A percentile compares a stretch with the other conserved stretches of the same genome.
Evolutionary conservation across 2,329 filamentous ascomycete genomes (phyloP).

Genomic region (Ceratocystis diversiconidia): DNA sequence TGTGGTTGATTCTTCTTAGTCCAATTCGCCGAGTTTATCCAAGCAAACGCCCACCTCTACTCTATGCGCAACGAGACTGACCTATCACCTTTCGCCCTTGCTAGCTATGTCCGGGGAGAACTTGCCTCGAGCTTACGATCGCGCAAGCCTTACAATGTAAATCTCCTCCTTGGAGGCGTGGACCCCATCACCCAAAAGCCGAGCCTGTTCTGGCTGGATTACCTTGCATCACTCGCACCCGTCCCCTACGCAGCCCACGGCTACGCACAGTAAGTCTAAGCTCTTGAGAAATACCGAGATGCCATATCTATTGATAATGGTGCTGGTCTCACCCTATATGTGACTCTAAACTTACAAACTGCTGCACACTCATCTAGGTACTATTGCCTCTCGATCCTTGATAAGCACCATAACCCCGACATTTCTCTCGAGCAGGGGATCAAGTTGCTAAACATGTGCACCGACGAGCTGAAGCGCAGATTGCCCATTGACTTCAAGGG

Average conservation of each 20-base stretch:
- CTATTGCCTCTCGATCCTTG: conserved; percentile 93
- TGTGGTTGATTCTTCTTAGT: conserved; percentile 38
- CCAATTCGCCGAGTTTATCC: conserved; percentile 98
- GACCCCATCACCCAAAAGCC: conserved; percentile 87
- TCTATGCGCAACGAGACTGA: conserved; percentile 95
- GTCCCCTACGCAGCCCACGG: conserved; percentile 94
- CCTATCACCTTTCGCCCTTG: conserved; percentile 74
- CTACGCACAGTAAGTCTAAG: conserved; percentile 68
- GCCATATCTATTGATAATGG: no score
- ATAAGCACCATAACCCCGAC: conserved; percentile 96
- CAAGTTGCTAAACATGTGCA: conserved; percentile 88
- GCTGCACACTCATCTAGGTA: conserved; percentile 41
- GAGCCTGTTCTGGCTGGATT: conserved; percentile 92
- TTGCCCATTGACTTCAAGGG: conserved; percentile 99
- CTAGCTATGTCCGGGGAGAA: conserved; percentile 87
- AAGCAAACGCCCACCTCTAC: conserved; percentile 96
- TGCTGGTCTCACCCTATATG: no score
- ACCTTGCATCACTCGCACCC: conserved; percentile 74
- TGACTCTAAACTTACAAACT: not conserved
- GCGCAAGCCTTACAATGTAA: conserved; percentile 90
- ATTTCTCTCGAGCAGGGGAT: conserved; percentile 80
- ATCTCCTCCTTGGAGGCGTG: conserved; percentile 84
- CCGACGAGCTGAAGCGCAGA: conserved; percentile 89
- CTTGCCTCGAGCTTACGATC: conserved; percentile 82
- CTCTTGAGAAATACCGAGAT: no score